Evolutionary conservation across 495 filamentous ascomycete species (phyloP).

Genomic region (Hypoxylon subgilvum): DNA sequence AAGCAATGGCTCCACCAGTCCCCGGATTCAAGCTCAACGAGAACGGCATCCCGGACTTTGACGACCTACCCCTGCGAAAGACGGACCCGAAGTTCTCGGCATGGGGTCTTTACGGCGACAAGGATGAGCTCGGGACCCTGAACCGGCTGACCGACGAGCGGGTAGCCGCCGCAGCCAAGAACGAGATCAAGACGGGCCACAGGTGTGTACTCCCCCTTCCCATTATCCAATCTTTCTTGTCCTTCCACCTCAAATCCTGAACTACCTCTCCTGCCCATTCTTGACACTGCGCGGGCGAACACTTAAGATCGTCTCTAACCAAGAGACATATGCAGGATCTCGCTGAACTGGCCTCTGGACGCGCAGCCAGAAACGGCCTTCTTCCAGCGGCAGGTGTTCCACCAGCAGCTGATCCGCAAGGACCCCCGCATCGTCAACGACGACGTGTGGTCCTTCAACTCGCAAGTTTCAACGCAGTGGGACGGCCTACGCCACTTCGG

Average conservation of each 20-base stretch:
- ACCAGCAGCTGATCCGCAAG: constrained; percentile 49
- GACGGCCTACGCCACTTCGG: constrained; percentile 55
- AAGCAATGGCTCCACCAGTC: constrained; percentile 37
- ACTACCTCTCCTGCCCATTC: no score
- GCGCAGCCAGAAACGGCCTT: constrained; percentile 46
- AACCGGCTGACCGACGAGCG: constrained; percentile 53
- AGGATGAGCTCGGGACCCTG: constrained; percentile 56
- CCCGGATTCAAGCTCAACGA: constrained; percentile 47
- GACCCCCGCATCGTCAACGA: constrained; percentile 57
- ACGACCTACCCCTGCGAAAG: constrained; percentile 50
- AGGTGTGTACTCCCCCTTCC: constrained; percentile 26
- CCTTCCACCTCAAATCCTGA: background rate
- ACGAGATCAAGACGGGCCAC: constrained; percentile 59
- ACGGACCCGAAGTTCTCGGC: constrained; percentile 52
- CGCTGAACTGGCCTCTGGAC: constrained; percentile 54
- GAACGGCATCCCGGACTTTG: constrained; percentile 52
- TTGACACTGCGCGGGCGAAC: no score
- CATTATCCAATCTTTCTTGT: background rate
- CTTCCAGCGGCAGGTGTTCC: constrained; percentile 49
- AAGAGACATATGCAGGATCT: constrained; percentile 40
- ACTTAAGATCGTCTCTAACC: background rate
- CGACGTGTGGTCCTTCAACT: constrained; percentile 66
- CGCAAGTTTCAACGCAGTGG: constrained; percentile 58
- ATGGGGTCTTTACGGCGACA: constrained; percentile 57
- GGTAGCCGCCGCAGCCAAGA: constrained; percentile 51